Evolutionary conservation across 108 stramenopile species (phyloP).

Genomic region (Cyclotella atomus): DNA sequence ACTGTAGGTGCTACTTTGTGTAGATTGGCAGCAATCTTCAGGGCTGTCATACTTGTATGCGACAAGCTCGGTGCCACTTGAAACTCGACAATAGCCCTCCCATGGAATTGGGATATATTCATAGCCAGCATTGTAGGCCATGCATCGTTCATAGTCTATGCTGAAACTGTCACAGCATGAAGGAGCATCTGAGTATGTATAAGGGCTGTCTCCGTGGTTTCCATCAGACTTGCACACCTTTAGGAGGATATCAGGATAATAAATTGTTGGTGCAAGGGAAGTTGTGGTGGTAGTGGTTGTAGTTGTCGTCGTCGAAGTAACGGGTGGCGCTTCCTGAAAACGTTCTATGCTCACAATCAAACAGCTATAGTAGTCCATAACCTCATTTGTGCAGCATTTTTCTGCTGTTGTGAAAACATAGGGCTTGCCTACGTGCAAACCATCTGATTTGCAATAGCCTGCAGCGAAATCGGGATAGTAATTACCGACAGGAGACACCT

Average conservation of each 20-base stretch:
- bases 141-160: constrained; percentile 29
- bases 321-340: not conserved
- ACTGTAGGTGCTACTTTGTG: not conserved
- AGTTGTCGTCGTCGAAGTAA: not conserved
- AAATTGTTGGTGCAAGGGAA: constrained; percentile 8
- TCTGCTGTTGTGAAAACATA: constrained; percentile 7
- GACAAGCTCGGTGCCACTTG: not conserved
- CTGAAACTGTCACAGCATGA: constrained; percentile 17
- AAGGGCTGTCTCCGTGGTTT: constrained; percentile 11
- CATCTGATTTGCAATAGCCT: constrained; percentile 7
- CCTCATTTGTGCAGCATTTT: not conserved
- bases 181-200: constrained; percentile 16
- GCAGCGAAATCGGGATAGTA: constrained; percentile 6
- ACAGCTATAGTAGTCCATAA: constrained; percentile 4
- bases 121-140: constrained; percentile 11
- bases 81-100: not conserved
- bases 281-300: not conserved
- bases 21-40: not conserved
- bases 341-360: not conserved
- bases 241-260: constrained; percentile 24
- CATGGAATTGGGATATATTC: not conserved
- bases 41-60: not conserved
- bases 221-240: constrained; percentile 43
- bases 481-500: not conserved
- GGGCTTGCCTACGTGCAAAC: not conserved